Conservation (phyloP, 129 eudicot species). For the Heracleum sosnowskyi region DNA sequence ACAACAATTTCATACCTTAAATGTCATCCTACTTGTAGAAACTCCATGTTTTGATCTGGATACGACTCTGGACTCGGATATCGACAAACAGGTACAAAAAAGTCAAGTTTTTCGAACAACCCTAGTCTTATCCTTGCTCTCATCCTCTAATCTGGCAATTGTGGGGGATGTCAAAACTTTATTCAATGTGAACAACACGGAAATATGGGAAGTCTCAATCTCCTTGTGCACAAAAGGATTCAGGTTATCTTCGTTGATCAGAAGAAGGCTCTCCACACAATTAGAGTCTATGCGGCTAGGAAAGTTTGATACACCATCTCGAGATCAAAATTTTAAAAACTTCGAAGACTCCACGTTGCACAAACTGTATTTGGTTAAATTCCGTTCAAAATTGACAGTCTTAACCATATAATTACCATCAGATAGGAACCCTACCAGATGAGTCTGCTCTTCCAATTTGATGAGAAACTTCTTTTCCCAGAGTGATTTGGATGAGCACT, state of each 20-base stretch:
- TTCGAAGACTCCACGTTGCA: background rate
- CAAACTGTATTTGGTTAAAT: background rate
- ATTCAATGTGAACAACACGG: background rate
- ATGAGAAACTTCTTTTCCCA: background rate
- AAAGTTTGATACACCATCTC: background rate
- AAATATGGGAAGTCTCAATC: too few relatives aligned
- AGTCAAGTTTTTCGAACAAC: too few relatives aligned
- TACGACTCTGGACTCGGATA: too few relatives aligned
- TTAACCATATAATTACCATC: background rate
- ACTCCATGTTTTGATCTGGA: too few relatives aligned
- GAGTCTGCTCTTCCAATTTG: background rate
- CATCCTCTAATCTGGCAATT: too few relatives aligned
- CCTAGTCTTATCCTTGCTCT: too few relatives aligned
- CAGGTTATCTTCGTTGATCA: background rate
- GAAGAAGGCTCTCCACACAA: background rate
- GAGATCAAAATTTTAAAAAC: background rate
- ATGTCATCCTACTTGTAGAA: too few relatives aligned
- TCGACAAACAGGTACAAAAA: too few relatives aligned
- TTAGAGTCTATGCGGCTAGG: background rate
- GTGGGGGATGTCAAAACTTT: too few relatives aligned
- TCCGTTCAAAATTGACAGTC: background rate
- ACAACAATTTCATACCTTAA: too few relatives aligned
- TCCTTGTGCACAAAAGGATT: background rate
- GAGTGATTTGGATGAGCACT: background rate
- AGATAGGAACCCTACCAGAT: background rate